phyloP scores from a whole-genome alignment of 2,329 filamentous ascomycete genomes.

The Dothideomycetidae sp. region DNA sequence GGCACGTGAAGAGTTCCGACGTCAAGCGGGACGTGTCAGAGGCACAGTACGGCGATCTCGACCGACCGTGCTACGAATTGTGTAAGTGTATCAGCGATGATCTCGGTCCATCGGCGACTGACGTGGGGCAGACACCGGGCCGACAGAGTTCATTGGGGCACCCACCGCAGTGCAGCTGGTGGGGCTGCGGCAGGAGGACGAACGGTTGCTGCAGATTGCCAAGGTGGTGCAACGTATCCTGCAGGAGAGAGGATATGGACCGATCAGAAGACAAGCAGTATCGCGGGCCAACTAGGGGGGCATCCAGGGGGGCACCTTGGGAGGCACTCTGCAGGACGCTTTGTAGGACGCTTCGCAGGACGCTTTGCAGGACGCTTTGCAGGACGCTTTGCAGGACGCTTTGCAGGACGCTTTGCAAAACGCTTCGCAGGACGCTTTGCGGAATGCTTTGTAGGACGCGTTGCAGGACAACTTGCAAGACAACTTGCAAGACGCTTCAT shows the following conservation, averaged over 20 bases:
- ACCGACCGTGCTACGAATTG: conserved; percentile 12
- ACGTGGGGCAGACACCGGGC: conserved; percentile 19
- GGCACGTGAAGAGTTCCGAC: conserved; percentile 16
- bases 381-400: too few relatives aligned
- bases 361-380: too few relatives aligned
- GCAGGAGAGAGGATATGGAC: conserved; percentile 1
- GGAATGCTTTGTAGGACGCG: too few relatives aligned
- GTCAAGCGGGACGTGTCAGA: conserved; percentile 16
- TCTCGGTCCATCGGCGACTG: too few relatives aligned
- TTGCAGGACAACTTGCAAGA: too few relatives aligned
- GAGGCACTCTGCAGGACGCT: not conserved
- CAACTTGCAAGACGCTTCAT: not conserved
- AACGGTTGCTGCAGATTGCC: conserved; percentile 17
- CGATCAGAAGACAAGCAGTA: too few relatives aligned
- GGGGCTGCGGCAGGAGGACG: conserved; percentile 21
- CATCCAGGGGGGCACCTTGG: too few relatives aligned
- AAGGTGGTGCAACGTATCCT: conserved; percentile 18
- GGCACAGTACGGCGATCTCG: conserved; percentile 17
- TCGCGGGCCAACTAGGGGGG: too few relatives aligned
- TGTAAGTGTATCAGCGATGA: conserved; percentile 13
- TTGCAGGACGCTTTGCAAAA: not conserved
- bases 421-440: not conserved
- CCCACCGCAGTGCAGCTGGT: conserved; percentile 21
- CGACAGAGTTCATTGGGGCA: conserved; percentile 17
- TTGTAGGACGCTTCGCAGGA: not conserved